These are phyloP conservation scores for Epichloe coenophiala DNA, from an alignment of 2,329 filamentous ascomycete genomes.

Conservation along the genomic window DNA sequence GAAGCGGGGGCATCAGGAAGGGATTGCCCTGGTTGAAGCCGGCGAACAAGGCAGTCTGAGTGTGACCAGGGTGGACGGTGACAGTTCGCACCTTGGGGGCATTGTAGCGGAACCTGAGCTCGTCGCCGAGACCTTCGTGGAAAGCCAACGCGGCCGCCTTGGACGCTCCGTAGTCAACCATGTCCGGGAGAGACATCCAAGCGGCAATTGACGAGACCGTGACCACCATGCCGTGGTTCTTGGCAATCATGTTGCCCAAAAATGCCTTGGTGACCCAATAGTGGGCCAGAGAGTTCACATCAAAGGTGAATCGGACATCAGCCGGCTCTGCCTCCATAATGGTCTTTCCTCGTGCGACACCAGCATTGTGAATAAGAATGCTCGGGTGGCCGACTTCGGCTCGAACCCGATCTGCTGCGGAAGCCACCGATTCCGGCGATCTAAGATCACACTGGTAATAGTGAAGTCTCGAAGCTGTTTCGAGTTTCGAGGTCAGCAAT, in stretches of 20 bases:
- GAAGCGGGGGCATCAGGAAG: slow-evolving; percentile 21
- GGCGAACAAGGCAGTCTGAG: slow-evolving; percentile 20
- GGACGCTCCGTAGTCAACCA: slow-evolving; percentile 54
- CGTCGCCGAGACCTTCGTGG: slow-evolving; percentile 50
- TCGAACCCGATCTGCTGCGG: slow-evolving; percentile 39
- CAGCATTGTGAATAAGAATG: slow-evolving; percentile 61
- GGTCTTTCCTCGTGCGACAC: slow-evolving; percentile 45
- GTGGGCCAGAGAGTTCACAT: slow-evolving; percentile 56
- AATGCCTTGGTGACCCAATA: slow-evolving; percentile 56
- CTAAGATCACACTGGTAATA: slow-evolving; percentile 61
- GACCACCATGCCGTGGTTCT: slow-evolving; percentile 60
- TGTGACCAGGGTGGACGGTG: slow-evolving; percentile 42
- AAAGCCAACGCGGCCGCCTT: slow-evolving; percentile 56
- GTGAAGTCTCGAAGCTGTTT: slow-evolving; percentile 36
- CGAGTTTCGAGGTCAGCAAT: neutral
- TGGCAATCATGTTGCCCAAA: slow-evolving; percentile 47
- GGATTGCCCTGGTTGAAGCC: slow-evolving; percentile 42
- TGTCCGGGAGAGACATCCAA: slow-evolving; percentile 44
- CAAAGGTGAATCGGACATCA: slow-evolving; percentile 53
- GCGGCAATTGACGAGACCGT: slow-evolving; percentile 53
- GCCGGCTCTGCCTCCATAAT: slow-evolving; percentile 44
- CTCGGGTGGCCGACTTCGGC: slow-evolving; percentile 48
- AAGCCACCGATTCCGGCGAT: slow-evolving; percentile 37
- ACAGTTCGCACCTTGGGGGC: slow-evolving; percentile 53
- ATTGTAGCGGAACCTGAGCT: slow-evolving; percentile 45